Conservation (phyloP, 768 basidiomycete genomes). For the Leccinum variicolor region DNA sequence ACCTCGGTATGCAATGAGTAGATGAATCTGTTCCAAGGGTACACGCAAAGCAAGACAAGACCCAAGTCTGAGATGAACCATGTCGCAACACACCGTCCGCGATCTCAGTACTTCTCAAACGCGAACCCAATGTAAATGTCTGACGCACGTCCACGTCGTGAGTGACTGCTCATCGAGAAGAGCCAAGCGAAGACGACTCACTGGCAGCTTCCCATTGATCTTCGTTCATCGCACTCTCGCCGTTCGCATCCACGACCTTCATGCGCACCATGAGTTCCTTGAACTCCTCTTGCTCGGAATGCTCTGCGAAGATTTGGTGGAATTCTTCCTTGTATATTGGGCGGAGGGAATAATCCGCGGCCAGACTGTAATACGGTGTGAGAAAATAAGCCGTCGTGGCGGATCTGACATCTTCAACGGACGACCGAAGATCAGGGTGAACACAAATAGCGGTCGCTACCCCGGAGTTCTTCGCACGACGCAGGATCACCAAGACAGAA, state of each 20-base stretch:
- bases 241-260: constrained; percentile 85
- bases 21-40: background rate
- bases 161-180: background rate
- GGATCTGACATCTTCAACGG: background rate
- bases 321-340: constrained; percentile 84
- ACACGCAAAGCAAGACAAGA: constrained; percentile 3
- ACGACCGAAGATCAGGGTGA: background rate
- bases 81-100: background rate
- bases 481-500: background rate
- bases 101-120: constrained; percentile 62
- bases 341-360: constrained; percentile 73
- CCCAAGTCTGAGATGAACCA: background rate
- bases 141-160: constrained; percentile 30
- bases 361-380: constrained; percentile 54
- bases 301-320: constrained; percentile 82
- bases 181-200: constrained; percentile 41
- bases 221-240: constrained; percentile 89
- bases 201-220: constrained; percentile 99
- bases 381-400: constrained; percentile 6
- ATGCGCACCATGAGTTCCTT: constrained; percentile 81
- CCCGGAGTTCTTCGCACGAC: background rate
- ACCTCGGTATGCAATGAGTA: background rate
- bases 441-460: background rate
- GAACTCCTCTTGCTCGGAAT: constrained; percentile 77
- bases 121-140: constrained; percentile 95